Evolutionary conservation across 2,329 filamentous ascomycete species (phyloP), one percentile per base, ranked within the genome.

Genomic region (Colletotrichum incanum): DNA sequence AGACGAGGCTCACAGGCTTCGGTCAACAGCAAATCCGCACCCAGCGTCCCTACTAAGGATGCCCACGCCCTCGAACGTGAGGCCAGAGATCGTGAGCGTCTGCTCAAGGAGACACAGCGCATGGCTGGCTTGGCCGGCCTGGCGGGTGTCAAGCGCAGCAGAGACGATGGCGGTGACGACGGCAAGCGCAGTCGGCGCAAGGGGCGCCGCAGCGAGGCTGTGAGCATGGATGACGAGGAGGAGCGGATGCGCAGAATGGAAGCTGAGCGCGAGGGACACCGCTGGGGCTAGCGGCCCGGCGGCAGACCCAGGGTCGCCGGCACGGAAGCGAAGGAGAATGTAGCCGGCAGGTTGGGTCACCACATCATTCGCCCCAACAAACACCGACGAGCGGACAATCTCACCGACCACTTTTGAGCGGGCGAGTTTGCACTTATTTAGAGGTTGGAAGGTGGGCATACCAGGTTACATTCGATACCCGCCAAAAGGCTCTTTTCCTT

Each of bases 41-140:
- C 60, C 50, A 67, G 64, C 56, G 60, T 76, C 37, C 62, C 74
- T 37, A 52, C 75, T 49, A 86, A 85, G 71, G 90, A 93, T 74
- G 86, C 89, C n/a, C 92, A 93, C 79, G 92, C 92, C 1, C 84
- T 91, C 0, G 92, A 94, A 80, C 89, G 92, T 28, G 92, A 93
- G 78, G 89, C 89, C 16, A 85, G 91, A 20, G 88, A 92, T 77
- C 86, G 91, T 56, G 91, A 93, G 79, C 86, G 92, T 34, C 84
- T 93, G 63, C 84, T 92, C 16, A 92, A 91, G 77, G 92, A 94
- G 80, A 89, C 90, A 49, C 90, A 93, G 80, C 87, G 90, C 45
- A 89, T 92, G 80, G 86, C 90, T 55, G 85, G 88, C 54, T 79
- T 90, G 64, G 80, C 84, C 2, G 83, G 86, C 64, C 77, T 87